Conservation (phyloP, 2,329 filamentous ascomycete genomes). For the Pestalotiopsis sp. region DNA sequence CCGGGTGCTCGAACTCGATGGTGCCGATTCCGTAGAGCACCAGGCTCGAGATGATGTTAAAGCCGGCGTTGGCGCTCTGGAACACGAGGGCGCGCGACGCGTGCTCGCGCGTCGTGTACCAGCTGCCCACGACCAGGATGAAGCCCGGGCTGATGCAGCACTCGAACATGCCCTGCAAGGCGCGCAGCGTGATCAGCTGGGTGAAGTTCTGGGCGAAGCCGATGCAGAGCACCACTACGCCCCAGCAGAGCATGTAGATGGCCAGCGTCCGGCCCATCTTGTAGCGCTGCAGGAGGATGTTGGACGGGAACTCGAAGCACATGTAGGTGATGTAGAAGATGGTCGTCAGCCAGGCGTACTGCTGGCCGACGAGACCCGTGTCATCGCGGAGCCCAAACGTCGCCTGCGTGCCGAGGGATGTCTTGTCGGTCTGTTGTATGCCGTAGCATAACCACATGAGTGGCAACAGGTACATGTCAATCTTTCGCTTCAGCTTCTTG, state of each 20-base stretch:
- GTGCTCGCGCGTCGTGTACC: conserved; percentile 42
- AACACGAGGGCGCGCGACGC: conserved; percentile 37
- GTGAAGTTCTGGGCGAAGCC: conserved; percentile 41
- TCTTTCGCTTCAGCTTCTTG: conserved; percentile 40
- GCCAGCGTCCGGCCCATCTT: conserved; percentile 33
- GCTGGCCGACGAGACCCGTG: conserved; percentile 33
- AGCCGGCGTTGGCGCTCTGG: conserved; percentile 40
- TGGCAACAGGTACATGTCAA: conserved; percentile 47
- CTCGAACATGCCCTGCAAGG: conserved; percentile 40
- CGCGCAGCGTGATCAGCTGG: conserved; percentile 37
- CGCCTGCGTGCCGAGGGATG: conserved; percentile 40
- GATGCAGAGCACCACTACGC: conserved; percentile 38
- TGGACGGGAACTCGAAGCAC: conserved; percentile 34
- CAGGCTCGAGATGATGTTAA: conserved; percentile 37
- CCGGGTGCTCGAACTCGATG: conserved; percentile 27
- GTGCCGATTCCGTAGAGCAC: conserved; percentile 40
- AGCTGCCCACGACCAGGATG: conserved; percentile 38
- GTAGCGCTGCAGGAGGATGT: conserved; percentile 33
- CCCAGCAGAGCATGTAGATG: conserved; percentile 36
- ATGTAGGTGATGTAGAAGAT: conserved; percentile 36
- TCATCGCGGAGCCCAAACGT: conserved; percentile 39
- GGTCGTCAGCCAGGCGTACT: conserved; percentile 37
- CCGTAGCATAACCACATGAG: conserved; percentile 53
- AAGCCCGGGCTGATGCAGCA: conserved; percentile 42
- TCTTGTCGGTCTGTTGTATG: conserved; percentile 52